Percentiles rank a stretch among this genome's conserved stretches.
Evolutionary conservation across 2,329 filamentous ascomycete species (phyloP).

Genomic region (Penicillium sp.): DNA sequence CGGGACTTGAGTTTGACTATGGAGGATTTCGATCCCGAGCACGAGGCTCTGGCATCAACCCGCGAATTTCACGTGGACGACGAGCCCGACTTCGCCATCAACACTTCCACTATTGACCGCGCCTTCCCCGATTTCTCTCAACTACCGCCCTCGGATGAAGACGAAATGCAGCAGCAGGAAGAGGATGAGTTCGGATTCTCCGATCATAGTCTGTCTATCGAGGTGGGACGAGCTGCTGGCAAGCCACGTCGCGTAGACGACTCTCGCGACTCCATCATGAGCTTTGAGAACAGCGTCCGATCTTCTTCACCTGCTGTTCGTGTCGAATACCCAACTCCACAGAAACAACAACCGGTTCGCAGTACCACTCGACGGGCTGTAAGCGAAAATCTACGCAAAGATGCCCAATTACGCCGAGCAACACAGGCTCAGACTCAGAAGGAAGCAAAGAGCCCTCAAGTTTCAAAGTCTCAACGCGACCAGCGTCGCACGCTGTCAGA

Average conservation of each 20-base stretch:
- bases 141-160: slow-evolving; percentile 46
- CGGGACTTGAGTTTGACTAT: slow-evolving; percentile 34
- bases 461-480: slow-evolving; percentile 41
- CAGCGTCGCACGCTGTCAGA: slow-evolving; percentile 58
- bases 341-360: slow-evolving; percentile 38
- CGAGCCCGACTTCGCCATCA: slow-evolving; percentile 49
- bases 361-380: slow-evolving; percentile 32
- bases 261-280: slow-evolving; percentile 56
- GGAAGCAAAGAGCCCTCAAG: slow-evolving; percentile 45
- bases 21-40: slow-evolving; percentile 48
- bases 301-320: slow-evolving; percentile 46
- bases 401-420: slow-evolving; percentile 46
- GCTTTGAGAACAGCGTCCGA: slow-evolving; percentile 50
- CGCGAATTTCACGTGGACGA: slow-evolving; percentile 40
- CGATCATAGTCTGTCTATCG: slow-evolving; percentile 56
- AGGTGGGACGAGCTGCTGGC: slow-evolving; percentile 58
- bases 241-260: slow-evolving; percentile 48
- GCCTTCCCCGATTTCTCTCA: slow-evolving; percentile 56
- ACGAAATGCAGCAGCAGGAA: slow-evolving; percentile 30
- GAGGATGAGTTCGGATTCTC: slow-evolving; percentile 14
- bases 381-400: slow-evolving; percentile 46
- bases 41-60: slow-evolving; percentile 48
- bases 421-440: slow-evolving; percentile 48
- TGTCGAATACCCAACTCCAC: slow-evolving; percentile 44
- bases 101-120: slow-evolving; percentile 51